Evolutionary conservation across 2,329 filamentous ascomycete species (phyloP).

Genomic region (Rutstroemia sp.): DNA sequence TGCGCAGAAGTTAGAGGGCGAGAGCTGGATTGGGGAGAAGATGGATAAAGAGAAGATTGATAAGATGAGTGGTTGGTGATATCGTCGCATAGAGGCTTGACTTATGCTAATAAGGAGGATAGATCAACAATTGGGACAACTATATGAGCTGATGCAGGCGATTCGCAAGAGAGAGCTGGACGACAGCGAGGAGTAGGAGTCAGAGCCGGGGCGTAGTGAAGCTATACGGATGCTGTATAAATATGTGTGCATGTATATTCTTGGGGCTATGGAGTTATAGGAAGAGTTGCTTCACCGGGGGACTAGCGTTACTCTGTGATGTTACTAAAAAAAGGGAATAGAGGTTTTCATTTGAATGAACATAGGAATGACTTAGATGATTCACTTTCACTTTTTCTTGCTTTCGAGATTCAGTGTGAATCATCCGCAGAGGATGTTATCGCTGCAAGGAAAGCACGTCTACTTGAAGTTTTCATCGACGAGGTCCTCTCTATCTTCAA

Average conservation of each 20-base stretch:
- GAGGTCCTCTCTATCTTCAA: too few relatives aligned
- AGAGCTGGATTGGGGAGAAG: slow-evolving; percentile 76
- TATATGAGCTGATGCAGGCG: slow-evolving; percentile 89
- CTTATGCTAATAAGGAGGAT: slow-evolving; percentile 4
- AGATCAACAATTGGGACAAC: slow-evolving; percentile 90
- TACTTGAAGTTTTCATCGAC: too few relatives aligned
- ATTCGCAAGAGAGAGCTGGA: slow-evolving; percentile 43
- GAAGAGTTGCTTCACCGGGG: background rate
- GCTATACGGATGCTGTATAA: background rate
- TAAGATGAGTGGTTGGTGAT: slow-evolving; percentile 75
- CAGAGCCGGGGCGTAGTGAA: background rate
- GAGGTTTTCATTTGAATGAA: background rate
- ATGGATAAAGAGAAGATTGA: slow-evolving; percentile 77
- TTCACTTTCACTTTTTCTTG: background rate
- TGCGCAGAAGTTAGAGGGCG: slow-evolving; percentile 84
- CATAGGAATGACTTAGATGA: background rate
- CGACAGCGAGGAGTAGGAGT: background rate
- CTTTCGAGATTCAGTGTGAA: background rate
- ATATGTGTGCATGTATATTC: slow-evolving; percentile 6
- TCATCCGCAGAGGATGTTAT: background rate
- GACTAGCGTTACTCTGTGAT: slow-evolving; percentile 1
- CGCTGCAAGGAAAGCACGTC: background rate
- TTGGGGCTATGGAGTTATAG: background rate
- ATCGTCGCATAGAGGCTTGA: background rate
- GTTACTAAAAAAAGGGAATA: background rate